Base-by-base conservation (phyloP, 2,329 filamentous ascomycete species). In the Rhynchosporium graminicola region DNA sequence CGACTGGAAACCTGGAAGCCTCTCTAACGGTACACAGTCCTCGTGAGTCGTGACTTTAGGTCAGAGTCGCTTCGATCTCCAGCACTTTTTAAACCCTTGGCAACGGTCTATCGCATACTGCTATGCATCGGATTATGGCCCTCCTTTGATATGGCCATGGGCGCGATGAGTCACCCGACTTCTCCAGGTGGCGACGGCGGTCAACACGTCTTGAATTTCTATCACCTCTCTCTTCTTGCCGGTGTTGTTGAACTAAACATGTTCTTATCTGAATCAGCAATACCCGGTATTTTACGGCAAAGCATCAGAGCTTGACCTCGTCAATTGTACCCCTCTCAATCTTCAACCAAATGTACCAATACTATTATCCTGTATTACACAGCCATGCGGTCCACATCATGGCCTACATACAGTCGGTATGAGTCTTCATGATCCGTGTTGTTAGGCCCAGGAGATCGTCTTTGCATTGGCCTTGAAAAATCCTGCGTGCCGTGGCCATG, bases 81-180 rank as follows among this genome's bases (percentile, higher is more conserved):
- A 51, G 48, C 46, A 43, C 54, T 40, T 40, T 60, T 20, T 57
- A 48, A 50, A 52, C 40, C 5, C 60, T 61, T 61, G 47, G 57
- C 52, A 57, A 58, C 54, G 63, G 63, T 46, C 50, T 33, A 43
- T 46, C 58, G 63, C 63, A 62, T 59, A 20, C 36, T 43, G 52
- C 45, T 51, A 54, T 57, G 57, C 58, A 57, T 36, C 57, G 57
- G 59, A 60, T 60, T 43, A 57, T 28, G 33, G 40, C n/a, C 29
- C 43, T 31, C 36, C 20, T 43, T 43, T 26, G 45, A 20, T 20
- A 20, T 20, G 20, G 20, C 20, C 45, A 15, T 59, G 31, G 20
- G 45, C 33, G 7, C 28, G 28, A 45, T n/a, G 20, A 38, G 60
- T 65, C 63, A 63, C 43, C 54, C 57, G 59, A 62, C 56, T 47